Conservation (phyloP, 805 yeast species). For the Zygosaccharomyces rouxii region DNA sequence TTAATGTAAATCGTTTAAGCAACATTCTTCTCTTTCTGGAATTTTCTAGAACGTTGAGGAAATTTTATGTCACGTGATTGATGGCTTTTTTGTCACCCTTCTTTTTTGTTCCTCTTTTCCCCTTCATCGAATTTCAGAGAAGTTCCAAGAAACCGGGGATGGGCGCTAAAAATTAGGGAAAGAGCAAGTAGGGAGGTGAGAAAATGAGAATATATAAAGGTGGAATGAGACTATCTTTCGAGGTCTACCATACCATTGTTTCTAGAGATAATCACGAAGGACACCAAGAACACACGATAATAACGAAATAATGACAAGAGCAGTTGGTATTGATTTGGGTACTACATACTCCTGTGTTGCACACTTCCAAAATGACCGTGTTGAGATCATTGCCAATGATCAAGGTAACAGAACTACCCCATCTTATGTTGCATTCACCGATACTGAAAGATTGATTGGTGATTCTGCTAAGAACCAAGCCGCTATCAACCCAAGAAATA, state of each 20-base stretch:
- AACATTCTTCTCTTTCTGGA: neutral
- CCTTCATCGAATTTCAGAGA: conserved; percentile 5
- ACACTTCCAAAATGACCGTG: conserved; percentile 85
- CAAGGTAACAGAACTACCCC: conserved; percentile 99
- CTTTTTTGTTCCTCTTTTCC: too few species aligned
- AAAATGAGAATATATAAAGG: conserved; percentile 5
- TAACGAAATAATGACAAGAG: conserved; percentile 41
- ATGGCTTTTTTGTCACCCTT: too few species aligned
- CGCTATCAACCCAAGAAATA: conserved; percentile 85
- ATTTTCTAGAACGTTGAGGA: conserved; percentile 3
- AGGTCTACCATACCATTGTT: neutral
- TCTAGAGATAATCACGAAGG: neutral
- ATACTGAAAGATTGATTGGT: conserved; percentile 88
- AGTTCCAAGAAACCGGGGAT: conserved; percentile 8
- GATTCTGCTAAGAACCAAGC: conserved; percentile 98
- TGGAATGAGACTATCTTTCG: neutral
- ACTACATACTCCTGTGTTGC: conserved; percentile 95
- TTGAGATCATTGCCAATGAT: conserved; percentile 94
- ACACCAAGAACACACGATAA: neutral
- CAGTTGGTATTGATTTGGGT: conserved; percentile 77
- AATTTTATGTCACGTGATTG: neutral
- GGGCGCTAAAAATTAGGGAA: conserved; percentile 7
- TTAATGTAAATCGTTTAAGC: neutral
- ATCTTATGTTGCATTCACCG: conserved; percentile 92
- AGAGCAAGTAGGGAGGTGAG: conserved; percentile 5